Base-by-base conservation (phyloP, 306 rosid species). In the Ziziphus jujuba region DNA sequence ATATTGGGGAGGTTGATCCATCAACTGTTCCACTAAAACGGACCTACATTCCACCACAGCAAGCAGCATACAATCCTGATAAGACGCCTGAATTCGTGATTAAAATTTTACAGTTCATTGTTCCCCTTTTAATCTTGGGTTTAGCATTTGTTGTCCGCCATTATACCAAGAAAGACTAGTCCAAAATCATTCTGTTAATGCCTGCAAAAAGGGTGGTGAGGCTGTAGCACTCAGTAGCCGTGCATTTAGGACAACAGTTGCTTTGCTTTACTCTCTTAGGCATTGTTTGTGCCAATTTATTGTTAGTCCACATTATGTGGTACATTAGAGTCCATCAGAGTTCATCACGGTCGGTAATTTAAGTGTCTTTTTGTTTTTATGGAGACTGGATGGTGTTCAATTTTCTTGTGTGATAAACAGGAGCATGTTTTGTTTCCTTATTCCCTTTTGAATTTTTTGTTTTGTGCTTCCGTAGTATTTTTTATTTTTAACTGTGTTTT, bases 41-140 rank as follows among this genome's bases (percentile, higher is more conserved):
- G 43, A 21, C 63, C 13, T 85, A 66, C 66, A 25, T 77, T 76
- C 95, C 89, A 9, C 84, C 96, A 5, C 89, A 67, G 70, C 89
- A 85, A 56, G 59, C 81, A 66, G 52, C 47, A 17, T 76, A 80
- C 84, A 87, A 79, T 63, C 87, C 78, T 7, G 92, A 89, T 53
- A 95, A 87, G 97, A 77, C 85, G 16, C 75, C 97, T 0, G 96
- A 95, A 7, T 82, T 87, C 38, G 81, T 91, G 80, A 81, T 95
- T 69, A 95, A 88, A 85, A 82, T 95, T 65, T 78, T 90, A 78
- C 97, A 91, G 84, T 79, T 91, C 77, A 55, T 95, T 75, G 96
- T 95, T 61, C 96, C 99, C 44, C 82, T 95, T 20, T 79, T 95
- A 56, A 88, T 95, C 77, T 76, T 95, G 92, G 99, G 82, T 24